Conservation (phyloP, 2,329 filamentous ascomycete species). For the Talaromyces sp. region DNA sequence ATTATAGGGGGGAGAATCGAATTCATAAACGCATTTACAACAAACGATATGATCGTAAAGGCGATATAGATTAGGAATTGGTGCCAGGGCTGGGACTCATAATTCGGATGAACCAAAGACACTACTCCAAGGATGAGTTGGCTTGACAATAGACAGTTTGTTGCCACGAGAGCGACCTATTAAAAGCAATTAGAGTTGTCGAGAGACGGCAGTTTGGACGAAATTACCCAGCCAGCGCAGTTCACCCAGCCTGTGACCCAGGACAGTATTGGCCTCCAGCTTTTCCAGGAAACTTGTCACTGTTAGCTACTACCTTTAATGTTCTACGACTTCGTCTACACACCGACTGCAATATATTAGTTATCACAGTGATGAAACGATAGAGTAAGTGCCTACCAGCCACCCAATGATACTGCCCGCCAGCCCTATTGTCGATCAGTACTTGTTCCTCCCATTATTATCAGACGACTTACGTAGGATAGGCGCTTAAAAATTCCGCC, state of each 20-base stretch:
- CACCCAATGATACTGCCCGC: background rate
- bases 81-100: background rate
- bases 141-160: background rate
- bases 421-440: background rate
- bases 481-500: background rate
- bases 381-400: background rate
- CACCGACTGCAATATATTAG: background rate
- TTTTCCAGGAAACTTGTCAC: background rate
- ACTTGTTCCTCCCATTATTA: background rate
- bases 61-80: background rate
- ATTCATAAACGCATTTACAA: background rate
- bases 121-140: background rate
- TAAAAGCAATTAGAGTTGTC: background rate
- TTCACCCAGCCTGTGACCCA: background rate
- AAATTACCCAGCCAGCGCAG: background rate
- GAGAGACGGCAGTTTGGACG: background rate
- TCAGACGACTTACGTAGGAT: background rate
- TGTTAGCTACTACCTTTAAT: background rate
- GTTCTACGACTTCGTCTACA: background rate
- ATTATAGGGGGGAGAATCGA: background rate
- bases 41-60: background rate
- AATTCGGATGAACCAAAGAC: background rate
- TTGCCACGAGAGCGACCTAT: background rate
- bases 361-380: background rate
- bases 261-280: background rate